phyloP scores from a whole-genome alignment of 345 rosid genomes.

The Carallia brachiata region DNA sequence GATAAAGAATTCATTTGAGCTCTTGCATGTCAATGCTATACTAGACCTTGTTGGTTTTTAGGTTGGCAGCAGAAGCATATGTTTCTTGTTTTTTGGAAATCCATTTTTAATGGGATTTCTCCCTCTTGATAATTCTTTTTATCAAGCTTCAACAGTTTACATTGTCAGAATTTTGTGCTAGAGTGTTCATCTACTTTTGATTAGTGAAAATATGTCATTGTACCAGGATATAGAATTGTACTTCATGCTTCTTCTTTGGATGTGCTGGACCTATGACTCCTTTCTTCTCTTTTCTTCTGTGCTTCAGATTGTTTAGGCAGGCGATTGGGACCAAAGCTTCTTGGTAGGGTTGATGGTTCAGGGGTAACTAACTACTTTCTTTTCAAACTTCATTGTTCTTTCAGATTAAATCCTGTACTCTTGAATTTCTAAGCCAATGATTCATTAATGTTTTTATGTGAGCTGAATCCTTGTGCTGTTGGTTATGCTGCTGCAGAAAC shows the following conservation, averaged over 20 bases:
- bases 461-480: slow-evolving; percentile 23
- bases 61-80: neutral
- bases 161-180: neutral
- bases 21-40: too few relatives aligned
- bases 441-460: slow-evolving; percentile 23
- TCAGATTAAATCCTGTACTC: neutral
- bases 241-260: slow-evolving; percentile 10
- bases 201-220: slow-evolving; percentile 3
- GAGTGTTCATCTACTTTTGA: neutral
- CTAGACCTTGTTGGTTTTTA: neutral
- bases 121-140: neutral
- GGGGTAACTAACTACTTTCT: slow-evolving; percentile 52
- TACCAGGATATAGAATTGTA: neutral
- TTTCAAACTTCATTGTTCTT: neutral
- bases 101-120: too few relatives aligned
- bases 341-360: slow-evolving; percentile 87
- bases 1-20: too few relatives aligned
- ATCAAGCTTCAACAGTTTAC: neutral
- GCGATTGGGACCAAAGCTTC: slow-evolving; percentile 94
- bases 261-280: slow-evolving; percentile 19
- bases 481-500: slow-evolving; percentile 58
- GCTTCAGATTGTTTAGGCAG: slow-evolving; percentile 96
- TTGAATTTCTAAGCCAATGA: neutral
- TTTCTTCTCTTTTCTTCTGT: slow-evolving; percentile 18
- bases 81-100: too few relatives aligned